Evolutionary conservation across 2,329 filamentous ascomycete species (phyloP), one percentile per base, ranked within the genome.

Genomic region (Colletotrichum siamense): DNA sequence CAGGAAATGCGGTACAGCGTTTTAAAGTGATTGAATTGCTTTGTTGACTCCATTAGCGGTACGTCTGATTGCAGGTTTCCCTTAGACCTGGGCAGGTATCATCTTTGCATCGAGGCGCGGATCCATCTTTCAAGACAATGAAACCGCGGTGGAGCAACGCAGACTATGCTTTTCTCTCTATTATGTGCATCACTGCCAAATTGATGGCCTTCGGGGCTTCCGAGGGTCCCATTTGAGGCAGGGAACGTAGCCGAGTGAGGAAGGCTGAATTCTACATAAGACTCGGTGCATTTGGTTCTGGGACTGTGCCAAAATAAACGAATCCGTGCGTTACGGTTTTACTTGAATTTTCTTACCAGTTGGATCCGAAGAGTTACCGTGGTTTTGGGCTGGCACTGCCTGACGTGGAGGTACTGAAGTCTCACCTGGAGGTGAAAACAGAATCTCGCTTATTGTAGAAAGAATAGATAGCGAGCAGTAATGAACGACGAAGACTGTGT

Each of bases 401-500:
- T 18, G 8, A 44, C 36, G 6, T 44, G 36, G 18, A 18, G 8
- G 8, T 8, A 44, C 36, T 8, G 16, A 18, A 44, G 3, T 44
- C 8, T 18, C 36, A 9, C 18, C 36, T 39, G 8, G 3, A 18
- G 8, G 36, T 18, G 36, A 44, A 18, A 18, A 5, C 8, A 18
- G 16, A 5, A 4, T 18, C 16, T 2, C 8, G 2, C 36, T 9
- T 3, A 2, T 9, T 18, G 9, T 4, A 5, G 36, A 39, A 5
- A 39, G 36, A 18, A 44, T 18, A 44, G 18, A 44, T 2, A 44
- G 36, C 36, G 36, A 44, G 16, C 36, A 44, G 5, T 18, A 1
- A 3, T 44, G 5, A 44, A 2, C 36, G 36, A 44, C 28, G 28
- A 8, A 8, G 28, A 28, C 28, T 28, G 28, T 28, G 28, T 28